A percentile compares a stretch with the other conserved stretches of the same genome.
These are phyloP conservation scores for Phycomyces blakesleeanus DNA, from an alignment of 192 early-diverging fungal genomes.

Conservation along the genomic window DNA sequence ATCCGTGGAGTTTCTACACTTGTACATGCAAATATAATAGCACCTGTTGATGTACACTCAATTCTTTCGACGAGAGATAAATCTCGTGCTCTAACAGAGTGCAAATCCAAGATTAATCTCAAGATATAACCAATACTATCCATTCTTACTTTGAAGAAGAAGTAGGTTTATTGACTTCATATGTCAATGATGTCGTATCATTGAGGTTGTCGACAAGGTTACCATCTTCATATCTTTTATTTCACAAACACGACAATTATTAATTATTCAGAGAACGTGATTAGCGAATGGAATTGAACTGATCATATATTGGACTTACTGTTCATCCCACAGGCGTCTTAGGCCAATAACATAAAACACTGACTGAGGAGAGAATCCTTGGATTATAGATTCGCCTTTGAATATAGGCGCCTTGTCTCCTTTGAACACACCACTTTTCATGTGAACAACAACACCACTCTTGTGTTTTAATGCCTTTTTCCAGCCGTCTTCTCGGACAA, in stretches of 20 bases:
- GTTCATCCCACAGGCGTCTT: conserved; percentile 54
- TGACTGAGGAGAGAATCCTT: conserved; percentile 45
- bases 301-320: too few relatives aligned
- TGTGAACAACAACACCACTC: conserved; percentile 47
- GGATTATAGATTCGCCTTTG: conserved; percentile 48
- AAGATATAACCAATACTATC: neutral
- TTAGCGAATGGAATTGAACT: too few relatives aligned
- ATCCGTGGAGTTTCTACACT: conserved; percentile 50
- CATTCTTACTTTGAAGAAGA: conserved; percentile 37
- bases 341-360: conserved; percentile 56
- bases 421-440: conserved; percentile 34
- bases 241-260: neutral
- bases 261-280: neutral
- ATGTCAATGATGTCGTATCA: conserved; percentile 40
- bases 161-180: conserved; percentile 40
- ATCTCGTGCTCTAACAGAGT: conserved; percentile 33
- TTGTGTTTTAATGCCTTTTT: conserved; percentile 53
- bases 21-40: conserved; percentile 51
- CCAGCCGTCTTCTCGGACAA: conserved; percentile 44
- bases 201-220: conserved; percentile 38
- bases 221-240: conserved; percentile 37
- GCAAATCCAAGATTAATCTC: neutral
- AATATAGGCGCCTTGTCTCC: conserved; percentile 49
- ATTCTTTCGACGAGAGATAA: conserved; percentile 45
- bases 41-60: conserved; percentile 41